A percentile compares a stretch with the other conserved stretches of the same genome.
Evolutionary conservation across 345 rosid genomes (phyloP).

Genomic region (Heritiera fomes): DNA sequence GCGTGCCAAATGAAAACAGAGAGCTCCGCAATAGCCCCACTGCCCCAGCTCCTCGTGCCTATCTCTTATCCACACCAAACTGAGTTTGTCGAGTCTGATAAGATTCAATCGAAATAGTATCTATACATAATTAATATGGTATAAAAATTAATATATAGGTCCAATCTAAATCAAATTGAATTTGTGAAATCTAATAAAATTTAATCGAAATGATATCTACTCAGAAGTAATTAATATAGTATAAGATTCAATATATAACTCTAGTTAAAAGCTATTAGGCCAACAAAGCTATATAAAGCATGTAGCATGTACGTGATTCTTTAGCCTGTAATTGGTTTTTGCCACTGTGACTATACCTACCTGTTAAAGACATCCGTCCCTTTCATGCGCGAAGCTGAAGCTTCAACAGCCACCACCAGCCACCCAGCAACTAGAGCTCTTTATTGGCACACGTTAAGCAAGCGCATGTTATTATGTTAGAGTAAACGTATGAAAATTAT

Average conservation of each 20-base stretch:
- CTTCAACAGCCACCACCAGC: background rate
- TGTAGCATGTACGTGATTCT: slow-evolving; percentile 3
- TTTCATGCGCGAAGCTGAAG: background rate
- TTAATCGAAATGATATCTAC: too few relatives aligned
- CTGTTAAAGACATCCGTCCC: background rate
- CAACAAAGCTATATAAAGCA: background rate
- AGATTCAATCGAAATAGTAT: too few relatives aligned
- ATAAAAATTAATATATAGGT: too few relatives aligned
- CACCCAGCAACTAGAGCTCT: background rate
- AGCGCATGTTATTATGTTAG: background rate
- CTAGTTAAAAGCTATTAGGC: background rate
- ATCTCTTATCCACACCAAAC: background rate
- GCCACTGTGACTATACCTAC: background rate
- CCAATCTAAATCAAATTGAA: too few relatives aligned
- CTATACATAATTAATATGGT: too few relatives aligned
- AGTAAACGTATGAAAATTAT: background rate
- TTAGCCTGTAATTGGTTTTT: background rate
- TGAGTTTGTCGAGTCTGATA: too few relatives aligned
- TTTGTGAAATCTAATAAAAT: too few relatives aligned
- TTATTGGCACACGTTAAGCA: background rate
- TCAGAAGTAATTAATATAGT: too few relatives aligned
- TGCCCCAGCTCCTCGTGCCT: background rate
- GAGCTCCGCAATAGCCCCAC: background rate
- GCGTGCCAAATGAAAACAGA: background rate
- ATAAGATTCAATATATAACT: background rate